A percentile compares a stretch with the other conserved stretches of the same genome.
phyloP scores from a whole-genome alignment of 441 rosid genomes.

The Kokia cookei region DNA sequence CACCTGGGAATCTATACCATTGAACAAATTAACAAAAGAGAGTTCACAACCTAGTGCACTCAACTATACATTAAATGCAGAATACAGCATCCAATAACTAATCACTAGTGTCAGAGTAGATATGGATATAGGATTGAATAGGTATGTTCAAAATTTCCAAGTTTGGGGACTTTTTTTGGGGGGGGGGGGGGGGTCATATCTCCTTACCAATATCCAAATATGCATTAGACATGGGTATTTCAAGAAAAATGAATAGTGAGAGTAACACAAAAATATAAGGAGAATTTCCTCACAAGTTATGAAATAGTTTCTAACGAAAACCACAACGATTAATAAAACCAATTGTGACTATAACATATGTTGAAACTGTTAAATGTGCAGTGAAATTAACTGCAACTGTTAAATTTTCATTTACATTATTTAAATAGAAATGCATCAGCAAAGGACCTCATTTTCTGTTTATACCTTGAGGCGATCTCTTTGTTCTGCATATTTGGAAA shows the following conservation, averaged over 20 bases:
- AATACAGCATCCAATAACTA: neutral
- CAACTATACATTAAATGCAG: neutral
- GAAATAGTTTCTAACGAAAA: neutral
- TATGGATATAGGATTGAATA: neutral
- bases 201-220: neutral
- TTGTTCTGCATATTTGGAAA: constrained; percentile 83
- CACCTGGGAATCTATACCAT: neutral
- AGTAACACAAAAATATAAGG: neutral
- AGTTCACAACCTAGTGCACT: neutral
- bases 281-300: neutral
- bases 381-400: neutral
- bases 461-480: constrained; percentile 85
- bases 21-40: neutral
- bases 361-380: neutral
- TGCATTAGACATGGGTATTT: neutral
- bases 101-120: neutral
- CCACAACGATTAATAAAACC: neutral
- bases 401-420: neutral
- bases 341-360: neutral
- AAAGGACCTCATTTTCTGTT: neutral
- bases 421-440: neutral
- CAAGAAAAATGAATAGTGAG: neutral
- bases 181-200: neutral
- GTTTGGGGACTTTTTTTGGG: neutral
- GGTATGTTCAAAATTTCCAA: neutral